phyloP scores from a whole-genome alignment of 352 stramenopile genomes.

The Phytopythium montanum region DNA sequence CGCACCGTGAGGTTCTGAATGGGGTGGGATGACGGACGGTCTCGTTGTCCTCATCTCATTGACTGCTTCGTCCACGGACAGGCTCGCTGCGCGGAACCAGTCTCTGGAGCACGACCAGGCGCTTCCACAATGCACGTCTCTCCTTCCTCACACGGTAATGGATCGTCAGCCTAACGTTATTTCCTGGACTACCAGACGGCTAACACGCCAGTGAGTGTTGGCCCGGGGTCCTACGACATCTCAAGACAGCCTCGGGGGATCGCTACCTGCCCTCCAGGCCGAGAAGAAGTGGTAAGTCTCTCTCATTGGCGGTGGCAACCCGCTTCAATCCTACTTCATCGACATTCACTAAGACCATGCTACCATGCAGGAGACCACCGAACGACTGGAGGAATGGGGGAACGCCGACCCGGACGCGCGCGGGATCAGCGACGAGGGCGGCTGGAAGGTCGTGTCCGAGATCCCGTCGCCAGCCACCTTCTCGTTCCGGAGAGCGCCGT shows the following conservation, averaged over 20 bases:
- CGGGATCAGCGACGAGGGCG: constrained; percentile 43
- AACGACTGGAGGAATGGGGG: constrained; percentile 51
- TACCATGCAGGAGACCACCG: not conserved
- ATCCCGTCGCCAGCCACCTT: constrained; percentile 51
- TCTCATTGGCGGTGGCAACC: not conserved
- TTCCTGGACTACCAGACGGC: constrained; percentile 32
- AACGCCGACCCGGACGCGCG: constrained; percentile 24
- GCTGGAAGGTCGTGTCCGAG: constrained; percentile 68
- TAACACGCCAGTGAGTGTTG: constrained; percentile 38
- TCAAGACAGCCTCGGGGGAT: constrained; percentile 17
- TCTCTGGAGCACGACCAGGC: constrained; percentile 60
- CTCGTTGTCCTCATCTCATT: no score
- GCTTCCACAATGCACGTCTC: constrained; percentile 37
- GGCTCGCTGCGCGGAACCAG: constrained; percentile 63
- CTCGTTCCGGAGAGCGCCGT: constrained; percentile 46
- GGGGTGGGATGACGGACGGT: not conserved
- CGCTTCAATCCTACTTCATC: no score
- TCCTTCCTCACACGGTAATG: not conserved
- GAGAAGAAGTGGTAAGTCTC: constrained; percentile 16
- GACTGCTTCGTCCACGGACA: constrained; percentile 9
- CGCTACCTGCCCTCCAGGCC: constrained; percentile 18
- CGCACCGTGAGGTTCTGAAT: constrained; percentile 34
- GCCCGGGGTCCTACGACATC: constrained; percentile 59
- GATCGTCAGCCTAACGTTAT: not conserved
- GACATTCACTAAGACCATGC: not conserved